Evolutionary conservation across 2,329 filamentous ascomycete genomes (phyloP).

Genomic region (Ophiostoma quercus): DNA sequence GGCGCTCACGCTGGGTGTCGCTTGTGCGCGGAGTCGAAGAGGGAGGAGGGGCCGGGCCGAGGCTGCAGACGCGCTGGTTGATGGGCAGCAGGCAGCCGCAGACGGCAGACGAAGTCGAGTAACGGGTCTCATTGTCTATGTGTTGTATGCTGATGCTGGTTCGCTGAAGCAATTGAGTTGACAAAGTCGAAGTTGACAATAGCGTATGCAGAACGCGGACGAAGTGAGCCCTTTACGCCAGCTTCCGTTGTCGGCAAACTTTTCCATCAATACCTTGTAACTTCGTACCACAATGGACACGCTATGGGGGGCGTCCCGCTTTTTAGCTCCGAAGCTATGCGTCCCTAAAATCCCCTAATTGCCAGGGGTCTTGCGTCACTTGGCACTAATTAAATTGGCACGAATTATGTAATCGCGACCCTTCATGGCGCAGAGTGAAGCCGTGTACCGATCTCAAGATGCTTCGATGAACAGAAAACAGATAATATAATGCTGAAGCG

Average conservation of each 20-base stretch:
- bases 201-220: not conserved
- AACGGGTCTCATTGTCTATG: slow-evolving; percentile 4
- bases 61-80: not conserved
- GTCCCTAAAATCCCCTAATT: slow-evolving; percentile 1
- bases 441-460: not conserved
- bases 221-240: not conserved
- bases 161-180: not conserved
- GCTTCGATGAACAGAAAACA: not conserved
- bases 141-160: not conserved
- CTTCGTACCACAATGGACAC: slow-evolving; percentile 6
- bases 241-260: slow-evolving; percentile 19
- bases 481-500: slow-evolving; percentile 12
- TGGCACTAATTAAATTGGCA: not conserved
- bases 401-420: not conserved
- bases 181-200: not conserved
- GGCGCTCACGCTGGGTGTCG: not conserved
- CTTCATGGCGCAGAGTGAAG: too few relatives aligned
- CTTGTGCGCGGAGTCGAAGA: not conserved
- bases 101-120: slow-evolving; percentile 19
- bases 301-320: slow-evolving; percentile 9
- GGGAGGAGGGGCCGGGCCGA: not conserved
- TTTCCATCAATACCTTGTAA: slow-evolving; percentile 13
- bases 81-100: slow-evolving; percentile 13
- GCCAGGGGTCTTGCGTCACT: slow-evolving; percentile 14
- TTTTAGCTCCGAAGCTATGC: slow-evolving; percentile 14